Evolutionary conservation across 1,139 yeast genomes (phyloP).

Genomic region (Arxiozyma bovina): DNA sequence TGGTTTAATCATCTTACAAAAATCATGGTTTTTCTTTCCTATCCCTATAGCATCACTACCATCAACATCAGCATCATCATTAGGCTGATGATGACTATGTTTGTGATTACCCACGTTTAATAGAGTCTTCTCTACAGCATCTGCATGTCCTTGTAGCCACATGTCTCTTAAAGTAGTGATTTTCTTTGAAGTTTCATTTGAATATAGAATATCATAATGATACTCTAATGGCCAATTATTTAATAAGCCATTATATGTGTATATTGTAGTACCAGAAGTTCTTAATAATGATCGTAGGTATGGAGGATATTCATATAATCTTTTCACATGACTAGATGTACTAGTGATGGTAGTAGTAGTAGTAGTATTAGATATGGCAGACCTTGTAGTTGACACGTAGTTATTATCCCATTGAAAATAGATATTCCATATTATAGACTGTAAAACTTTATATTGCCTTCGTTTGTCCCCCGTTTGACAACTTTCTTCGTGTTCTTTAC

Average conservation of each 20-base stretch:
- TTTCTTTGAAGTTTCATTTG: neutral
- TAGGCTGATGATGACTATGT: neutral
- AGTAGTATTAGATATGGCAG: neutral
- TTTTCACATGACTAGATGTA: constrained; percentile 5
- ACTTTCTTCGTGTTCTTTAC: neutral
- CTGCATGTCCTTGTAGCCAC: neutral
- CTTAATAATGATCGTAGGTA: constrained; percentile 7
- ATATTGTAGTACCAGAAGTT: neutral
- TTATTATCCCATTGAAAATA: constrained; percentile 3
- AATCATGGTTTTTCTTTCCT: neutral
- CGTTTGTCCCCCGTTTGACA: neutral
- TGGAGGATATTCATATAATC: constrained; percentile 1
- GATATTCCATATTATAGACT: neutral
- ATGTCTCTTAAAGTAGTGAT: neutral
- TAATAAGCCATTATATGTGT: neutral
- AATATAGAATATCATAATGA: constrained; percentile 3
- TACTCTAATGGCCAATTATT: constrained; percentile 10
- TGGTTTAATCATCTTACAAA: constrained; percentile 1
- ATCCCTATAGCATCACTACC: neutral
- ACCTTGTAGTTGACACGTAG: neutral
- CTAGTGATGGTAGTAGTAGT: too few species aligned
- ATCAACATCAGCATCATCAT: neutral
- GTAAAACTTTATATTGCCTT: neutral
- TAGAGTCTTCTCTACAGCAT: neutral
- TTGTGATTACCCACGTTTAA: neutral